Base-by-base conservation (phyloP, 148 eudicot species). In the Camellia sinensis region DNA sequence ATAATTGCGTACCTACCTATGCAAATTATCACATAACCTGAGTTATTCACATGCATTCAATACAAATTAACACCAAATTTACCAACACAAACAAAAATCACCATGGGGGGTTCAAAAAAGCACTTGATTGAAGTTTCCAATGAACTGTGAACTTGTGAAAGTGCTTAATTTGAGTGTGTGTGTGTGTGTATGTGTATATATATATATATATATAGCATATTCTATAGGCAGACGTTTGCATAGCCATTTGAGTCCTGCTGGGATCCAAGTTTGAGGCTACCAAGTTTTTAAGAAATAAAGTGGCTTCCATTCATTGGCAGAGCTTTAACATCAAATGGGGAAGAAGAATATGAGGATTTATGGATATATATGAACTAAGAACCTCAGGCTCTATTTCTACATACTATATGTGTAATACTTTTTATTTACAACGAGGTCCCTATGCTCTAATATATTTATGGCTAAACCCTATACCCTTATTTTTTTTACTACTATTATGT, bases 171-270 rank as follows among this genome's bases (percentile, higher is more conserved):
- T 3, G 52, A 48, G 52, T 15, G 29, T 63, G 12, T 11, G 17
- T 6, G 2, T 40, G 48, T 37, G 13, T 3, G 41, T 18, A 1
- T 29, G 1, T 29, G 37, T 29, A 4, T 17, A 57, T 5, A 41
- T 68, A 18, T 37, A 18, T 0, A 45, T 56, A 13, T 6, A 61
- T 70, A 8, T 48, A 48, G 5, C 52, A 48, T 48, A 48, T 7
- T 48, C 54, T 45, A 7, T 60, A 65, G 10, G 79, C 67, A 57
- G 83, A 81, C 44, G 79, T 54, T 66, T n/a, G 83, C 22, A 57
- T 67, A 18, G 79, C 79, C 79, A 75, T 81, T 45, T 29, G 19
- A 18, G 43, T n/a, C 12, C 48, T 12, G 71, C 40, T 21, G 19
- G 57, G 59, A n/a, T 15, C 18, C 50, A 46, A 41, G 69, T 63